Base-by-base conservation (phyloP, 2,329 filamentous ascomycete species). In the Ceratocystis harringtonii region DNA sequence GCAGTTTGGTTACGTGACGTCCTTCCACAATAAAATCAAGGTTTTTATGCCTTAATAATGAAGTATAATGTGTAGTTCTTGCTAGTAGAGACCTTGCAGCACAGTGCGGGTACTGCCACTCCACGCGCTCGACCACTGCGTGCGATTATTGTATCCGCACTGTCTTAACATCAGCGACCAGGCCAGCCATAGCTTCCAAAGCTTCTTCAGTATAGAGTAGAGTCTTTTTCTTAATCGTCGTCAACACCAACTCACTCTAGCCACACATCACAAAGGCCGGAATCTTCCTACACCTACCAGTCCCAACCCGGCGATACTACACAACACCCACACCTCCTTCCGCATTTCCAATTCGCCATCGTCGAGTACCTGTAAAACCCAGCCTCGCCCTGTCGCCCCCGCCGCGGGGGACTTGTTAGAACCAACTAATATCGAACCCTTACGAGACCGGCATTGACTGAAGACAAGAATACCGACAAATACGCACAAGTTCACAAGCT, bases 101-200 rank as follows among this genome's bases (percentile, higher is more conserved):
- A 57, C 65, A 50, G 65, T 67, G 43, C 5, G 30, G 1, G 19
- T 5, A 66, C 65, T 66, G 52, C 62, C 8, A 7, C 6, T n/a
- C 1, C 5, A n/a, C 0, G 25, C 7, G 4, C 2, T 6, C 7
- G 3, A 2, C 1, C 1, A 1, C 2, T 32, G 32, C 50, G 65
- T 67, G 44, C 45, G 15, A 10, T 0, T 6, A 3, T 12, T 19
- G 5, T 45, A n/a, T 3, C n/a, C 28, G 12, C 44, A 67, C 65
- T 61, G 65, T 50, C 10, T 32, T 64, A 48, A 57, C 61, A 67
- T 67, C 62, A 67, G 62, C 61, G n/a, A n/a, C 19, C 43, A 57
- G 19, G 22, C 52, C 52, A 58, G 41, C 41, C 32, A 44, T 43
- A 44, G 19, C 60, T 61, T 28, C n/a, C 19, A 62, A 62, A 45